Conservation (phyloP, 2,329 filamentous ascomycete species). For the Fusarium coffeatum region DNA sequence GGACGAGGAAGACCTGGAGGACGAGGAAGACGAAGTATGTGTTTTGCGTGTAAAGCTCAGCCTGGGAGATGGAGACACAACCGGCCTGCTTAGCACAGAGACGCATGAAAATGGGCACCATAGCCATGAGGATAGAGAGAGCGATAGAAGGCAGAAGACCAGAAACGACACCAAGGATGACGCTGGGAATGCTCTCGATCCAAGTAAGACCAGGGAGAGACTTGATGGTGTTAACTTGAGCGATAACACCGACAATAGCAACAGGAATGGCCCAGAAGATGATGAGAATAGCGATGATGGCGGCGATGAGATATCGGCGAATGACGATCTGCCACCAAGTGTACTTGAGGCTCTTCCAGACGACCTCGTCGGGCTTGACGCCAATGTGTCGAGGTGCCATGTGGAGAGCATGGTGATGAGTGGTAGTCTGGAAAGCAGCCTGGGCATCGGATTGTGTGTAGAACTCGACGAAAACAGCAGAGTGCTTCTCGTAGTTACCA, state of each 20-base stretch:
- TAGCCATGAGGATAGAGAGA: slow-evolving; percentile 83
- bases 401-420: slow-evolving; percentile 83
- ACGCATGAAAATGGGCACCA: slow-evolving; percentile 76
- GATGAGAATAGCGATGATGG: slow-evolving; percentile 77
- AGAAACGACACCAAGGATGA: slow-evolving; percentile 81
- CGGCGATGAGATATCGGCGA: slow-evolving; percentile 71
- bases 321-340: slow-evolving; percentile 81
- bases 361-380: slow-evolving; percentile 80
- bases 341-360: slow-evolving; percentile 82
- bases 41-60: slow-evolving; percentile 91
- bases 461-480: slow-evolving; percentile 94
- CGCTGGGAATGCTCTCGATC: slow-evolving; percentile 74
- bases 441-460: slow-evolving; percentile 85
- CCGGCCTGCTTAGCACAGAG: slow-evolving; percentile 81
- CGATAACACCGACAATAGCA: slow-evolving; percentile 83
- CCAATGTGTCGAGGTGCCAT: slow-evolving; percentile 89
- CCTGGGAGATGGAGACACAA: slow-evolving; percentile 79
- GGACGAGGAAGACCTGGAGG: slow-evolving; percentile 91
- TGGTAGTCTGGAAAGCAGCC: slow-evolving; percentile 81
- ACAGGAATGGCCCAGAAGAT: slow-evolving; percentile 86
- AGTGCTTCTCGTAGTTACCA: slow-evolving; percentile 72
- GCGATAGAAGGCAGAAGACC: slow-evolving; percentile 84
- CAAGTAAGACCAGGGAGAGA: slow-evolving; percentile 77
- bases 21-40: slow-evolving; percentile 93
- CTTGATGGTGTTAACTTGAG: slow-evolving; percentile 81